phyloP scores from a whole-genome alignment of 176 grass and related monocot species.

The Phoenix roebelenii region DNA sequence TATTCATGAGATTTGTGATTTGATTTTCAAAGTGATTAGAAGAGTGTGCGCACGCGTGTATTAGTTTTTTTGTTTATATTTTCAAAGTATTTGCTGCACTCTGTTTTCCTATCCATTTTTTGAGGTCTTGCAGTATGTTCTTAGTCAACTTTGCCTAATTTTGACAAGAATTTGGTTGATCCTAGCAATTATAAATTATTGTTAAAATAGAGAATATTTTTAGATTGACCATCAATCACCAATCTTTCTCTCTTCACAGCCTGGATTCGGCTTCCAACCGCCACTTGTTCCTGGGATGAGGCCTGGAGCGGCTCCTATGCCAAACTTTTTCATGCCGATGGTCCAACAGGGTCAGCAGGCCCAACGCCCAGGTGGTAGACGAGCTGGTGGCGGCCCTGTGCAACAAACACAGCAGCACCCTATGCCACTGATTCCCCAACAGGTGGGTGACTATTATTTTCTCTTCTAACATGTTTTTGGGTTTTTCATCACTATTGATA shows the following conservation, averaged over 20 bases:
- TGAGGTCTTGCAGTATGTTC: no score
- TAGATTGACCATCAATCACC: no score
- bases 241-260: conserved; percentile 19
- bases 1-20: no score
- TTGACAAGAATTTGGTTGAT: no score
- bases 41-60: no score
- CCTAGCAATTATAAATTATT: no score
- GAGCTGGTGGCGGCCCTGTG: conserved; percentile 34
- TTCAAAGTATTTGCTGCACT: no score
- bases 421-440: conserved; percentile 64
- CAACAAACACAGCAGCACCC: conserved; percentile 49
- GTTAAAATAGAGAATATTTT: no score
- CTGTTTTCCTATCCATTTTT: no score
- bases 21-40: no score
- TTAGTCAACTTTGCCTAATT: no score
- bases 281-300: conserved; percentile 89
- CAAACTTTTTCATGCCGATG: conserved; percentile 71
- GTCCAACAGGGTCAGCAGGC: conserved; percentile 78
- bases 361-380: conserved; percentile 64
- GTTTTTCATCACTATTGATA: not conserved
- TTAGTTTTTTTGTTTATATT: no score
- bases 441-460: conserved; percentile 32
- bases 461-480: not conserved
- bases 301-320: conserved; percentile 58
- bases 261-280: conserved; percentile 81